These are phyloP conservation scores for Calonectria pauciramosa DNA, from an alignment of 2,329 filamentous ascomycete species.

Conservation along the genomic window DNA sequence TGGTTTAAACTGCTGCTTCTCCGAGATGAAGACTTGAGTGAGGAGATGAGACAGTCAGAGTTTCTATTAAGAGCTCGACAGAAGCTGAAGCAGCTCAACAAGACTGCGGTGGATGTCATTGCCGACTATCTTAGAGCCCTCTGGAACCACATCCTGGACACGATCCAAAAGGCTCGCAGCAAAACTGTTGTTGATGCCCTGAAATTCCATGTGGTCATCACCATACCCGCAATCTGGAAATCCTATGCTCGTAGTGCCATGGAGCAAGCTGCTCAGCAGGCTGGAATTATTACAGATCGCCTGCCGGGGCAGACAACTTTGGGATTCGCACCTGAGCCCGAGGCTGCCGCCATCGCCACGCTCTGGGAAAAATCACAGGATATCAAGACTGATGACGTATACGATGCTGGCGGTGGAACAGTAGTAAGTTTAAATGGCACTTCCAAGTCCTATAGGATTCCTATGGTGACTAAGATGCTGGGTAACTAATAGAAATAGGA, in stretches of 20 bases:
- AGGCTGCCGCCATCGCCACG: slow-evolving; percentile 9
- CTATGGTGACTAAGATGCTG: too few relatives aligned
- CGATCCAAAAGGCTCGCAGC: slow-evolving; percentile 1
- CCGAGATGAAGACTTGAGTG: slow-evolving; percentile 8
- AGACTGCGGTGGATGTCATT: slow-evolving; percentile 5
- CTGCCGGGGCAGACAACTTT: not conserved
- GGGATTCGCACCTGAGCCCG: slow-evolving; percentile 6
- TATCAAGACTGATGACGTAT: slow-evolving; percentile 4
- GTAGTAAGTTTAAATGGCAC: not conserved
- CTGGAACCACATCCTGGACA: not conserved
- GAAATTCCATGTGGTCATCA: slow-evolving; percentile 16
- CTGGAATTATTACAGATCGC: slow-evolving; percentile 8
- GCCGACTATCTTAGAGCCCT: slow-evolving; percentile 7
- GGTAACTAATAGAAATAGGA: too few relatives aligned
- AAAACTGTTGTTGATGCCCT: not conserved
- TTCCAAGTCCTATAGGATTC: not conserved
- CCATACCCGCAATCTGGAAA: slow-evolving; percentile 22
- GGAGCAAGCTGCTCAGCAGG: not conserved
- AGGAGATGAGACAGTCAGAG: not conserved
- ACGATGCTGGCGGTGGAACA: slow-evolving; percentile 24
- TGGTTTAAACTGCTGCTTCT: slow-evolving; percentile 25
- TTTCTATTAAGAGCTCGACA: slow-evolving; percentile 4
- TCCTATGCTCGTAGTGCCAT: slow-evolving; percentile 9
- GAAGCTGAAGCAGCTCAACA: not conserved
- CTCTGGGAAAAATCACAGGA: not conserved